Base-by-base conservation (phyloP, 495 filamentous ascomycete genomes). In the Cenococcum geophilum region DNA sequence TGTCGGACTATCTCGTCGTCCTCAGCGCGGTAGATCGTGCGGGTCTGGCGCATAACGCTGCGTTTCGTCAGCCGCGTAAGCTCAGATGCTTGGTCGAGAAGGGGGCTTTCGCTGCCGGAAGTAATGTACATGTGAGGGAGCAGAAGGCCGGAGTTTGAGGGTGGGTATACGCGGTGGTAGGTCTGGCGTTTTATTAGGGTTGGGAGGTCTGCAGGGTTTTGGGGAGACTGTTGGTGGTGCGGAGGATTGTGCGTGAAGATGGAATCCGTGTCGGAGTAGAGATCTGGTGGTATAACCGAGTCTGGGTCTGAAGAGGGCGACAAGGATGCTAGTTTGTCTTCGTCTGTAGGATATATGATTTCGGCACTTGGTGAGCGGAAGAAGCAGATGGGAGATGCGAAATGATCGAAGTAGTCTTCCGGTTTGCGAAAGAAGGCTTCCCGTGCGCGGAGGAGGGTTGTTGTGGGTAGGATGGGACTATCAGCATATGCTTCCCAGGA, bases 311-410 rank as follows among this genome's bases (percentile, higher is more conserved):
- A 35, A 37, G 63, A 40, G 10, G 58, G 49, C n/a, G 64, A 56
- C 14, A 36, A 55, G 5, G 63, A 60, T n/a, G 66, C 59, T 4
- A 60, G 16, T 6, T 50, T 22, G 50, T 64, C 52, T 14, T 61
- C 61, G 36, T 55, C 35, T 8, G 43, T 11, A 11, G 66, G 62
- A 57, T 57, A 57, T 12, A 60, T 45, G 6, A 68, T 20, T 43
- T 47, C 42, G n/a, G 42, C 65, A 50, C 63, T 54, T 2, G 66
- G 62, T 1, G 66, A 65, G 27, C 83, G 76, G 42, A 85, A 80
- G 65, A 84, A 83, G 4, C 83, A 73, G 8, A 82, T 71, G 0
- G 83, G 82, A 5, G 80, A 83, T 0, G 83, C 82, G 63, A 86
- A 84, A 0, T 81, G 72, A 61, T 84, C 82, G 47, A 83, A 83